Base-by-base conservation (phyloP, 495 filamentous ascomycete genomes). In the Xylaria sp. region DNA sequence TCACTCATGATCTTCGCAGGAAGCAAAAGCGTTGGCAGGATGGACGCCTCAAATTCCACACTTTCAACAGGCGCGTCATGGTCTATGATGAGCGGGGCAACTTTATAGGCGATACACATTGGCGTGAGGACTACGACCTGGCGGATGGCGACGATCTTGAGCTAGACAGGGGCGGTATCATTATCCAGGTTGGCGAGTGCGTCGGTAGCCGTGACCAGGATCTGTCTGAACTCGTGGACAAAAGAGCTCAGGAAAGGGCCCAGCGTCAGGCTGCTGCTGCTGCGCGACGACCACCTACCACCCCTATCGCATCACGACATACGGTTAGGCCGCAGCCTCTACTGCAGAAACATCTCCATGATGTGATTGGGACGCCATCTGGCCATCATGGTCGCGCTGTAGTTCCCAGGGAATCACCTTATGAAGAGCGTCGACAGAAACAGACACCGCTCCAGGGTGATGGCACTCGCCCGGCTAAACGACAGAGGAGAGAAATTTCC, bases 11-110 rank as follows among this genome's bases (percentile, higher is more conserved):
- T 76, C 78, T 97, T 62, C 89, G 90, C 11, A 88, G 92, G 62
- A 98, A 98, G 80, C 89, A 91, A 64, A 98, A 98, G 80, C 83
- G 92, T 58, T 98, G 94, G 94, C 93, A 95, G 73, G 95, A 98
- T 91, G 95, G 95, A 52, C 89, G 90, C 57, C 86, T 97, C 40
- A 89, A 91, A 64, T 97, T 90, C 76, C 94, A 98, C 78, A 92
- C 92, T 2, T 97, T 97, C 85, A 98, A 98, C 81, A 93, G 91
- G 73, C 90, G 94, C 5, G 83, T 94, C 48, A 97, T 98, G 94
- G 92, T 96, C 26, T 95, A 95, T 74, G 94, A 98, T 77, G 89
- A 90, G 19, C 82, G 85, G 21, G 87, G 93, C 0, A 93, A 96
- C 79, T 93, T 90, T 72, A 85, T 97, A 35, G 95, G 94, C 11